These are phyloP conservation scores for Kodamaea sp. DNA, from an alignment of 1,139 yeast species.

Conservation along the genomic window DNA sequence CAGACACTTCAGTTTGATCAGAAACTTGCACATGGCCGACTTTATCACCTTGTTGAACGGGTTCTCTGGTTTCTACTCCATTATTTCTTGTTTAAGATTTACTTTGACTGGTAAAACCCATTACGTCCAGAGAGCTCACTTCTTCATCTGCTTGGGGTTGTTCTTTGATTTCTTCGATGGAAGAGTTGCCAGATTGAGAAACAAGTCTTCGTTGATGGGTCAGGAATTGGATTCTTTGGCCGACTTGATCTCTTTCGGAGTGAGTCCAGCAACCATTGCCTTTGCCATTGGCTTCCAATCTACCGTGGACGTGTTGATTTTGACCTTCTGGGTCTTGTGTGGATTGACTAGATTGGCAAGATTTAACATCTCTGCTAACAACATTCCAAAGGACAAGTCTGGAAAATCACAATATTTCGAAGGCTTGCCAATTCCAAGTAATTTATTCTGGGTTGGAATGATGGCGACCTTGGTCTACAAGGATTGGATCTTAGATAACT, in stretches of 20 bases:
- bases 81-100: constrained; percentile 81
- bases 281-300: constrained; percentile 88
- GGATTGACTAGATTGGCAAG: constrained; percentile 93
- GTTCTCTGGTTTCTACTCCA: constrained; percentile 85
- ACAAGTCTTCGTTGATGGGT: constrained; percentile 91
- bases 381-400: constrained; percentile 81
- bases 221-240: constrained; percentile 97
- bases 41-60: constrained; percentile 92
- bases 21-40: constrained; percentile 92
- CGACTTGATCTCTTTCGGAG: constrained; percentile 89
- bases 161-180: constrained; percentile 97
- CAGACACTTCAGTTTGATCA: constrained; percentile 73
- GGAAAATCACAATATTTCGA: constrained; percentile 88
- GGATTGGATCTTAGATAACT: constrained; percentile 43
- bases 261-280: constrained; percentile 91
- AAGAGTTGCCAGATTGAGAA: constrained; percentile 91
- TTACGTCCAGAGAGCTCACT: constrained; percentile 86
- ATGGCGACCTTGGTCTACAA: constrained; percentile 68
- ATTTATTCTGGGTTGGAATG: constrained; percentile 67
- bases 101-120: constrained; percentile 65
- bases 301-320: constrained; percentile 72
- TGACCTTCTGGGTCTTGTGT: constrained; percentile 86
- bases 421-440: constrained; percentile 94
- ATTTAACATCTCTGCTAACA: constrained; percentile 90
- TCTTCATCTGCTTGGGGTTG: constrained; percentile 82